A percentile compares a stretch with the other conserved stretches of the same genome.
phyloP scores from a whole-genome alignment of 768 basidiomycete species.

The Suillus sp. region DNA sequence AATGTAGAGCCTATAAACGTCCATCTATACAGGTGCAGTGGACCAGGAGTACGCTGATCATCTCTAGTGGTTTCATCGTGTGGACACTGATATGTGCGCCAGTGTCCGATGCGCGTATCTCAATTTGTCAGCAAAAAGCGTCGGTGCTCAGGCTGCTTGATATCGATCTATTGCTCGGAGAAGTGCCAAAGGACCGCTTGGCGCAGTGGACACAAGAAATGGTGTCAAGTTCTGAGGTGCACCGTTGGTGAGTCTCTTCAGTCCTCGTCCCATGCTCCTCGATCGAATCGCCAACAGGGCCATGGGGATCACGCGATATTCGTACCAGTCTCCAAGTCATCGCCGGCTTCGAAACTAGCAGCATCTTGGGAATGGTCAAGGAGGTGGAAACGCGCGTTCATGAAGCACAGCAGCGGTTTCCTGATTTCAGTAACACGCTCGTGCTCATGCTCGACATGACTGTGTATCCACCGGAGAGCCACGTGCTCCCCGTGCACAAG shows the following conservation, averaged over 20 bases:
- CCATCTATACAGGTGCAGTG: neutral
- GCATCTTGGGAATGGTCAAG: neutral
- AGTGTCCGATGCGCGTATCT: neutral
- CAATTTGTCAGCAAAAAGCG: neutral
- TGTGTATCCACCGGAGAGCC: neutral
- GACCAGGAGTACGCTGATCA: neutral
- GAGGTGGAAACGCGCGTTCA: neutral
- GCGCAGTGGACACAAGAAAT: slow-evolving; percentile 1
- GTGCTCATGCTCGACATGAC: neutral
- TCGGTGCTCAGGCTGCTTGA: slow-evolving; percentile 1
- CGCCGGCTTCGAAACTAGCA: neutral
- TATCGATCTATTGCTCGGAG: neutral
- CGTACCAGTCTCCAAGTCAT: neutral
- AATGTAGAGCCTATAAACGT: neutral
- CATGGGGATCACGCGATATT: neutral
- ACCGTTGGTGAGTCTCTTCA: neutral
- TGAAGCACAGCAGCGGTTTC: neutral
- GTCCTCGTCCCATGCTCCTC: neutral
- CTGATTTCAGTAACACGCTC: neutral
- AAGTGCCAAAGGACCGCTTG: slow-evolving; percentile 1
- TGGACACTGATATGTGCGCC: neutral
- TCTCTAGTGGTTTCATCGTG: neutral
- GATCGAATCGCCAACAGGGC: neutral
- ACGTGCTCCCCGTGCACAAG: neutral
- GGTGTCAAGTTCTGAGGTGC: slow-evolving; percentile 2